A percentile compares a stretch with the other conserved stretches of the same genome.
Evolutionary conservation across 2,329 filamentous ascomycete species (phyloP).

Genomic region (Bipolaris cookei): DNA sequence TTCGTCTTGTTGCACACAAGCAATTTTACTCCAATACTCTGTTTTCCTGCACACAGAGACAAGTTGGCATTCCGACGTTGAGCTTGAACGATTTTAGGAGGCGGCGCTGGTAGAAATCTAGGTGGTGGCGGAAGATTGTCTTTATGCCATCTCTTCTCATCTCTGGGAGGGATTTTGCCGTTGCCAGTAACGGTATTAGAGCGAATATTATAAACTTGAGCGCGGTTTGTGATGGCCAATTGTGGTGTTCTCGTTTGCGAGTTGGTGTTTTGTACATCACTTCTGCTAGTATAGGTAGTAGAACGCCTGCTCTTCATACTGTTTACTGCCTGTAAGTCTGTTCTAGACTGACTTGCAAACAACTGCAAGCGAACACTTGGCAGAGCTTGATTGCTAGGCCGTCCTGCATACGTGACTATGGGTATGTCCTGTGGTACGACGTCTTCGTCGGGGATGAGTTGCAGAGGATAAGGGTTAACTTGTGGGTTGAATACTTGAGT

Average conservation of each 20-base stretch:
- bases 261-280: background rate
- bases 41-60: background rate
- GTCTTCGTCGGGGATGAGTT: background rate
- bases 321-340: background rate
- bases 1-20: background rate
- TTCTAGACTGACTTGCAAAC: background rate
- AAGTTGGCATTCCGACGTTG: background rate
- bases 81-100: background rate
- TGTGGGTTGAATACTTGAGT: background rate
- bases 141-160: slow-evolving; percentile 7
- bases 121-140: background rate
- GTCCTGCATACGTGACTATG: background rate
- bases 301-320: background rate
- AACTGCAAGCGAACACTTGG: slow-evolving; percentile 5
- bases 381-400: background rate
- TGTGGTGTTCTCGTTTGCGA: background rate
- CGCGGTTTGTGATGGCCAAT: background rate
- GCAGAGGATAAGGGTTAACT: background rate
- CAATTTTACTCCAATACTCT: no score
- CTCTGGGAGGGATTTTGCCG: background rate
- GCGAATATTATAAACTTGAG: background rate
- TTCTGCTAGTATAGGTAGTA: background rate
- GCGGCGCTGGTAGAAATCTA: background rate
- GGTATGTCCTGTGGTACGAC: background rate
- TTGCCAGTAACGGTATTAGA: slow-evolving; percentile 1